Conservation (phyloP, 192 early-diverging fungal species). For the Coemansia sp. region DNA sequence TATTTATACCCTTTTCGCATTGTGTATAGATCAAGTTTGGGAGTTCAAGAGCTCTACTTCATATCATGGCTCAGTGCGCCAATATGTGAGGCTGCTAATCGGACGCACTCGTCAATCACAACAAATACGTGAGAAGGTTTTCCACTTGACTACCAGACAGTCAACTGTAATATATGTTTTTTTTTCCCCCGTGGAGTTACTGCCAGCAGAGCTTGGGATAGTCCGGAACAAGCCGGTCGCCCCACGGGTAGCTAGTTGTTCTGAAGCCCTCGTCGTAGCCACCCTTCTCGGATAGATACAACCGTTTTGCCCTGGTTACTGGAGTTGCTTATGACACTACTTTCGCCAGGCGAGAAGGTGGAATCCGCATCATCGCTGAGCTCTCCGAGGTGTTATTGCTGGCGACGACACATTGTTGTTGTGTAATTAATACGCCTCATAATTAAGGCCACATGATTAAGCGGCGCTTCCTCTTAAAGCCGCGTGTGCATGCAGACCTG, state of each 20-base stretch:
- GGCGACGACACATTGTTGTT: no score
- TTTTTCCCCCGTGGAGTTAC: background rate
- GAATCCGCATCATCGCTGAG: background rate
- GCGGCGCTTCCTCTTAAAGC: background rate
- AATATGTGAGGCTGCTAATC: background rate
- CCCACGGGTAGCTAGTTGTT: background rate
- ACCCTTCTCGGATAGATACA: background rate
- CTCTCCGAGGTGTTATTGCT: background rate
- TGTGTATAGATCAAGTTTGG: no score
- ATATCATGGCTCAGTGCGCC: no score
- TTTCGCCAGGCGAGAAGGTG: background rate
- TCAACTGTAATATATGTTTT: background rate
- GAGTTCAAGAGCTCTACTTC: no score
- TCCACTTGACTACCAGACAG: background rate
- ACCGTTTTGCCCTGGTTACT: background rate
- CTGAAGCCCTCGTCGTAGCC: background rate
- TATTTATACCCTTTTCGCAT: no score
- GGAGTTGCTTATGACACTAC: background rate
- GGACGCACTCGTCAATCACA: background rate
- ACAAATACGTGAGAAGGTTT: background rate
- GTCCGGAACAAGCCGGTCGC: background rate
- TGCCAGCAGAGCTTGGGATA: background rate
- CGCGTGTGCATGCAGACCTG: slow-evolving; percentile 11
- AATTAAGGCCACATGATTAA: background rate
- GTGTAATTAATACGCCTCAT: background rate